Percentiles rank a stretch among this genome's conserved stretches.
phyloP scores from a whole-genome alignment of 257 asterid genomes.

The Solanum corneliomulleri region DNA sequence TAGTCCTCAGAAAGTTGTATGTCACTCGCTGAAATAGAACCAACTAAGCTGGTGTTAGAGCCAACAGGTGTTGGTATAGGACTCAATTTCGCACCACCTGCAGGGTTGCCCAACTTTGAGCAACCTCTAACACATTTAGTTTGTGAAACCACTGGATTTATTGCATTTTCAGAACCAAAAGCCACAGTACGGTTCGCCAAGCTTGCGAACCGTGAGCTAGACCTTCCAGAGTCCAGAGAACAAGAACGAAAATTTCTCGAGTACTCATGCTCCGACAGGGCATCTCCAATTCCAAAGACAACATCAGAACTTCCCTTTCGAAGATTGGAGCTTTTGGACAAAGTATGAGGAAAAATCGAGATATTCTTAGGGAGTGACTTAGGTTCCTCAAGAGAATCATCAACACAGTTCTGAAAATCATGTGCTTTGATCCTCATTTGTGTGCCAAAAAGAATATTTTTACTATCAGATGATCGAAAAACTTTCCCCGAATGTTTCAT shows the following conservation, averaged over 20 bases:
- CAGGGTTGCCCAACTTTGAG: constrained; percentile 14
- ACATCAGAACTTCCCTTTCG: constrained; percentile 41
- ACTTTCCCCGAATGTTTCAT: constrained; percentile 22
- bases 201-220: constrained; percentile 20
- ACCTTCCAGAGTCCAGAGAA: constrained; percentile 60
- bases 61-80: constrained; percentile 9
- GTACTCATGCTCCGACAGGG: constrained; percentile 13
- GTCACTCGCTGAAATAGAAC: constrained; percentile 51
- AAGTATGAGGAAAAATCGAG: constrained; percentile 28
- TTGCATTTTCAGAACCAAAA: constrained; percentile 20
- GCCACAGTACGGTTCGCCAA: constrained; percentile 31
- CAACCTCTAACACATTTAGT: constrained; percentile 3
- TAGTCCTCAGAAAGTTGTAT: constrained; percentile 91
- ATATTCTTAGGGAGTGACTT: constrained; percentile 55
- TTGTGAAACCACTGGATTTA: constrained; percentile 8
- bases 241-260: constrained; percentile 31
- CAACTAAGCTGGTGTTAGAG: constrained; percentile 16
- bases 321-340: constrained; percentile 21
- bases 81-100: constrained; percentile 12
- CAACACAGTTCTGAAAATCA: constrained; percentile 18
- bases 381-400: constrained; percentile 30
- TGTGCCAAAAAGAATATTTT: constrained; percentile 45
- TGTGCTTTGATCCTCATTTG: constrained; percentile 37
- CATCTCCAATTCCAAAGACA: constrained; percentile 58
- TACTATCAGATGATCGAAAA: constrained; percentile 37